Evolutionary conservation across 2,329 filamentous ascomycete species (phyloP), one percentile per base, ranked within the genome.

Genomic region (Ophiocordyceps unilateralis): DNA sequence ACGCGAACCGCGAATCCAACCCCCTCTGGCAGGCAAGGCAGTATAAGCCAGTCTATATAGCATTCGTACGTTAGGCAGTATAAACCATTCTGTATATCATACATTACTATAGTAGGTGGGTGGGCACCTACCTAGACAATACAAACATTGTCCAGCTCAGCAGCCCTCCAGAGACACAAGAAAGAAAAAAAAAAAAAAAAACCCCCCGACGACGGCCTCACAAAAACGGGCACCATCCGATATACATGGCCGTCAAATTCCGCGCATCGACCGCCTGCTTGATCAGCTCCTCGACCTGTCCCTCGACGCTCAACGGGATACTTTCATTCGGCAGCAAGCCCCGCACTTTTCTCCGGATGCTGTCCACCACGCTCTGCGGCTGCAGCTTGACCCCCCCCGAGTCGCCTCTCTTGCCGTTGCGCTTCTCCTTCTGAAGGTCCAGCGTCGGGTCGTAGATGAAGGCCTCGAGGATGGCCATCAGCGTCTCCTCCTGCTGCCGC

Each of bases 371-470:
- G 52, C 83, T 87, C 52, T 70, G 69, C 24, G 74, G 73, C 49
- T 74, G 72, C 41, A 77, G 59, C 53, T 61, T 66, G 17, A 74
- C 63, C 2, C 59, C 58, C 28, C 12, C n/a, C 17, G 64, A 57
- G 43, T 72, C 60, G 32, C 54, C 53, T 40, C 54, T 53, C 41
- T 53, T 57, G 37, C 57, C 53, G 28, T 52, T 45, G 17, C 58
- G 61, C 58, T 82, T 86, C 42, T 81, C 81, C 48, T 66, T 66
- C 53, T 95, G 76, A 48, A 96, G 78, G 56, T 99, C 93, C 12
- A 94, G 78, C 14, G 93, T 96, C 0, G 91, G 91, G 58, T 99
- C 91, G 56, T 98, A 88, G 49, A 98, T 75, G 56, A 98, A 99
- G 0, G 91, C 88, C 64, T 98, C 93, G 1, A 99, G 70, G 41